Base-by-base conservation (phyloP, 768 basidiomycete genomes). In the Boletus fagicola region DNA sequence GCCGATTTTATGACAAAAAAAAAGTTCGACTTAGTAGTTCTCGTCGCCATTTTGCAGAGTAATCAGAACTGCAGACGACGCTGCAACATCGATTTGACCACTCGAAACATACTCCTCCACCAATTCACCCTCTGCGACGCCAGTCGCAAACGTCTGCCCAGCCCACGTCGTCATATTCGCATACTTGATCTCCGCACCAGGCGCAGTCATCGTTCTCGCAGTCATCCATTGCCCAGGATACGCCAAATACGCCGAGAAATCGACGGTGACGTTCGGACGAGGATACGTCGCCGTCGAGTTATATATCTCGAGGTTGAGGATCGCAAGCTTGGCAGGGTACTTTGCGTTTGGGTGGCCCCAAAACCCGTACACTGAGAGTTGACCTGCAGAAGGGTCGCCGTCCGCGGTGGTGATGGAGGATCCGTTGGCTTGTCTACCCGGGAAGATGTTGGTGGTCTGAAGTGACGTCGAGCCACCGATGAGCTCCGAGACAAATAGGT, bases 231-330 rank as follows among this genome's bases (percentile, higher is more conserved):
- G 55, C 18, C 67, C 66, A 35, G 52, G 57, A 16, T 65, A 52
- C 15, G 68, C 62, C 49, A 79, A 55, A 62, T 75, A 78, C 2
- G 72, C 68, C 9, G 77, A 79, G 22, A 83, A 76, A 57, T 83
- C 78, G 53, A 83, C 77, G 3, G 73, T 71, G n/a, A 74, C 65
- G 4, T 59, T 66, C 12, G 81, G 80, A 7, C 80, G 75, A n/a
- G 72, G 61, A 10, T 68, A 72, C 0, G 66, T 61, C 30, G 77
- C 74, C 0, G 79, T 82, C 40, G 77, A 72, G 55, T 82, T 83
- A 68, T 76, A 82, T 16, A 82, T 79, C 56, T 83, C 69, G 43
- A 83, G 63, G 54, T 83, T 83, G 22, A 83, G 66, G 6, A 83
- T 70, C 0, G 77, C 80, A 6, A 83, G 64, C 63, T 81, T 82